Evolutionary conservation across 108 stramenopile species (phyloP).

Genomic region (Poteriospumella lacustris): DNA sequence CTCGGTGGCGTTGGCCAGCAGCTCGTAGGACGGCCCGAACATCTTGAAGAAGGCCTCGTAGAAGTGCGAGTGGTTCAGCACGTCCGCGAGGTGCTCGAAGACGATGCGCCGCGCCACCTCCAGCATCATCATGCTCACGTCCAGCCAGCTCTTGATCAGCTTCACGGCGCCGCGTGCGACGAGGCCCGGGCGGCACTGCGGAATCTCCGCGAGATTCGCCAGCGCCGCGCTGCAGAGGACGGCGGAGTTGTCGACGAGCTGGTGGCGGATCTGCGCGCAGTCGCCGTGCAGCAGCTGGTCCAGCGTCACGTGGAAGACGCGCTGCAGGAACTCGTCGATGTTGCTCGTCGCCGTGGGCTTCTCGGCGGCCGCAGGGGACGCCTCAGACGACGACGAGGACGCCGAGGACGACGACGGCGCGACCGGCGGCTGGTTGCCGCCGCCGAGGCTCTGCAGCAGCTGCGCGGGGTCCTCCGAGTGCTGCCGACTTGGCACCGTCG

Average conservation of each 20-base stretch:
- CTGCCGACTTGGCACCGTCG: too few relatives aligned
- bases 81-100: neutral
- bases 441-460: too few relatives aligned
- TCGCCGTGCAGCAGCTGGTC: too few relatives aligned
- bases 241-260: neutral
- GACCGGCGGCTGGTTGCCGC: too few relatives aligned
- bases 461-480: too few relatives aligned
- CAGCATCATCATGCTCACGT: neutral
- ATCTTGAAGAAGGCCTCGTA: neutral
- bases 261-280: too few relatives aligned
- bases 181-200: constrained; percentile 11
- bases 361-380: too few relatives aligned
- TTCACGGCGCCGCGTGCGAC: constrained; percentile 1
- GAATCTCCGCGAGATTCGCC: neutral
- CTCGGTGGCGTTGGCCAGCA: neutral
- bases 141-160: constrained; percentile 8
- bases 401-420: too few relatives aligned
- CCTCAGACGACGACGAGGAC: too few relatives aligned
- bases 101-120: neutral
- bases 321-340: too few relatives aligned
- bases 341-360: too few relatives aligned
- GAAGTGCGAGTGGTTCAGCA: neutral
- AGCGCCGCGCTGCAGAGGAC: constrained; percentile 14
- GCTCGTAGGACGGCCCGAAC: neutral
- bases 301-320: too few relatives aligned